These are phyloP conservation scores for Penicillium coprophilum DNA, from an alignment of 495 filamentous ascomycete species.

Conservation along the genomic window DNA sequence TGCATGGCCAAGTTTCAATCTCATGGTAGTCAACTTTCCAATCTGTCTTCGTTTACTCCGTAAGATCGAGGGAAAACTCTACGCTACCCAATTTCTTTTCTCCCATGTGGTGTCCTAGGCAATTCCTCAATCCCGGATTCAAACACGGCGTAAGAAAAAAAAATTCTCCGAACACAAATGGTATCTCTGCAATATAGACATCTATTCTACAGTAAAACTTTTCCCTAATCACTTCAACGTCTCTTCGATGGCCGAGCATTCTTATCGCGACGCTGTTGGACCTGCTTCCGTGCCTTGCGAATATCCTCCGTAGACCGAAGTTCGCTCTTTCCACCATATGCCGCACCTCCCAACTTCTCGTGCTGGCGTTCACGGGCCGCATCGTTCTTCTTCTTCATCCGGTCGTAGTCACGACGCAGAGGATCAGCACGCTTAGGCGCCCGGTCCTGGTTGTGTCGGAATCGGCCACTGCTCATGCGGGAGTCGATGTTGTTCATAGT, in stretches of 20 bases:
- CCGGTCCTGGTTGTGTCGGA: conserved; percentile 77
- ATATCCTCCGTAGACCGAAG: conserved; percentile 81
- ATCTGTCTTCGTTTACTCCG: conserved; percentile 2
- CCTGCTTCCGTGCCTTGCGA: conserved; percentile 70
- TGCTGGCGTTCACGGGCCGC: conserved; percentile 73
- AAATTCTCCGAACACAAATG: conserved; percentile 10
- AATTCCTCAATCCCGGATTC: conserved; percentile 8
- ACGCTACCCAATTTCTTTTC: conserved; percentile 5
- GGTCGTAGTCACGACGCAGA: conserved; percentile 82
- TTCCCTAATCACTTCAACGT: conserved; percentile 18
- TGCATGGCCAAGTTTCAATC: conserved; percentile 6
- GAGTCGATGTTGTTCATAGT: conserved; percentile 15
- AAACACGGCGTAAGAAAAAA: neutral
- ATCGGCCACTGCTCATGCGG: conserved; percentile 39
- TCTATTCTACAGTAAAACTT: conserved; percentile 10
- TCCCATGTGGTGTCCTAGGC: conserved; percentile 9
- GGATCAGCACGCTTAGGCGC: conserved; percentile 93
- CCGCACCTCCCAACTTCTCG: conserved; percentile 34
- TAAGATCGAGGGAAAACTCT: neutral
- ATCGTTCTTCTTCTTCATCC: conserved; percentile 83
- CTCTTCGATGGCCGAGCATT: conserved; percentile 77
- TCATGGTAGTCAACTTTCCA: neutral
- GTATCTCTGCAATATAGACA: conserved; percentile 16
- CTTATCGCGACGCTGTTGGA: conserved; percentile 79
- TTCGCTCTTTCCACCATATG: conserved; percentile 76